Base-by-base conservation (phyloP, 2,329 filamentous ascomycete genomes). In the Aureobasidium vineae region DNA sequence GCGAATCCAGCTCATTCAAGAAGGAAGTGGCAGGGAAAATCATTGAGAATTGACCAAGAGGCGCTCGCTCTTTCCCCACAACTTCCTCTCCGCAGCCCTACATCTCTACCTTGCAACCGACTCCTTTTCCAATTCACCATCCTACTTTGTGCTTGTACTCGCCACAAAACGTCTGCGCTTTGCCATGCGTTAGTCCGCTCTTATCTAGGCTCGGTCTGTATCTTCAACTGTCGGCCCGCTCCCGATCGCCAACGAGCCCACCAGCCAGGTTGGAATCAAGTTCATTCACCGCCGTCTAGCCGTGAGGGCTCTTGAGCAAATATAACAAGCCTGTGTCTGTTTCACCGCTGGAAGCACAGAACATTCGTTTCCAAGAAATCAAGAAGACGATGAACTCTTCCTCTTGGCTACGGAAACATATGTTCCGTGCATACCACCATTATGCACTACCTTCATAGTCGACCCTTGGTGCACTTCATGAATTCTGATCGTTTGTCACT, bases 331-430 rank as follows among this genome's bases (percentile, higher is more conserved):
- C 33, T 59, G 40, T 33, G 26, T 33, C 43, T 23, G 31, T 45
- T 59, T 59, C 54, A 59, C 54, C 54, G 54, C 54, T 26, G 40
- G 26, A 59, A 59, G 54, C 54, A 59, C 54, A 59, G 54, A 59
- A 59, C 54, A 33, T 33, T n/a, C 54, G 16, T 33, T 59, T 57
- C 54, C 40, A 59, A 45, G 23, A 59, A 59, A 16, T 5, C 53
- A 56, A 54, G 31, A 33, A 54, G 49, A 38, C 33, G n/a, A 16
- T 54, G 10, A 23, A 54, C n/a, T 38, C 36, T 57, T 57, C 36
- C 40, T 57, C 53, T 57, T 40, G 21, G 36, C 16, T 10, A 13
- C 19, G 36, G 7, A 2, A 28, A 13, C 13, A 38, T 38, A 16
- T 40, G 23, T 36, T 10, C 31, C 16, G 50, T 41, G 36, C 36